These are phyloP conservation scores for Udeniomyces megalosporus DNA, from an alignment of 768 basidiomycete genomes.

Conservation along the genomic window DNA sequence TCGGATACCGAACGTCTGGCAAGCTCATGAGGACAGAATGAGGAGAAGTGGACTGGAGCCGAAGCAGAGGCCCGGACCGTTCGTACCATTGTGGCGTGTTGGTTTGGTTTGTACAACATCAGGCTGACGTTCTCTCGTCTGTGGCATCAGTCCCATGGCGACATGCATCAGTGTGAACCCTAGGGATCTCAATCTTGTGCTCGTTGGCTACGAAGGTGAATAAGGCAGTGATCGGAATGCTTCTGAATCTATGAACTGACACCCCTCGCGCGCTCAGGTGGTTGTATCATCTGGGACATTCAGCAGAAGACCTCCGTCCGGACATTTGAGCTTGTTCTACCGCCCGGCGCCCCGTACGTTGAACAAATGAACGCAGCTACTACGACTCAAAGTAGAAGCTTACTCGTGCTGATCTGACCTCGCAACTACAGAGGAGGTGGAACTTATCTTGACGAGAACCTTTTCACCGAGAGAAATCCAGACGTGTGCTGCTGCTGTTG, in stretches of 20 bases:
- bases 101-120: too few relatives aligned
- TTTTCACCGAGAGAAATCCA: slow-evolving; percentile 54
- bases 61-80: slow-evolving; percentile 13
- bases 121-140: neutral
- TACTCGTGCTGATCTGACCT: too few relatives aligned
- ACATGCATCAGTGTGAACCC: slow-evolving; percentile 40
- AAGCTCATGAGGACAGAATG: slow-evolving; percentile 46
- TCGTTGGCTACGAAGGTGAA: slow-evolving; percentile 26
- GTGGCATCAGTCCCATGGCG: slow-evolving; percentile 34
- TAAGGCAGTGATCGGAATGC: too few relatives aligned
- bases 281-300: slow-evolving; percentile 32
- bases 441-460: slow-evolving; percentile 23
- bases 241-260: too few relatives aligned
- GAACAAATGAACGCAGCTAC: slow-evolving; percentile 53
- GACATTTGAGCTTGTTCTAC: slow-evolving; percentile 51
- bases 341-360: slow-evolving; percentile 66
- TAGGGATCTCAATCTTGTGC: slow-evolving; percentile 20
- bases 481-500: slow-evolving; percentile 55
- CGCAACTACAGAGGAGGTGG: too few relatives aligned
- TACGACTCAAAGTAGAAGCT: too few relatives aligned
- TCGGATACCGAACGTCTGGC: slow-evolving; percentile 60
- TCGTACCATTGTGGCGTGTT: neutral
- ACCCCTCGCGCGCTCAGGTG: slow-evolving; percentile 5
- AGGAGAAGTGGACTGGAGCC: slow-evolving; percentile 31
- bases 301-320: slow-evolving; percentile 31